phyloP scores from a whole-genome alignment of 768 basidiomycete genomes.

The Psilocybe cubensis region DNA sequence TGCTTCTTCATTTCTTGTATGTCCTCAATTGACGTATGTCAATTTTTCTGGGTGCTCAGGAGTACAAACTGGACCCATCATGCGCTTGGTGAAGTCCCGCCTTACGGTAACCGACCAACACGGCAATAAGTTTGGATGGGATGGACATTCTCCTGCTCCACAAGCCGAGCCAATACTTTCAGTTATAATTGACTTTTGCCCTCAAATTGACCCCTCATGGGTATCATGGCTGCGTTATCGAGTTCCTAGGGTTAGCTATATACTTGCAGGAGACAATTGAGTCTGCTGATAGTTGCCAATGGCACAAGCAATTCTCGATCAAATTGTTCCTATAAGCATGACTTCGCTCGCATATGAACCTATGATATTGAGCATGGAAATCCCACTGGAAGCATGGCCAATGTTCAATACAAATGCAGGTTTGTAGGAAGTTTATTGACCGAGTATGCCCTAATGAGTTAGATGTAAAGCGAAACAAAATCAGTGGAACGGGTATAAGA shows the following conservation, averaged over 20 bases:
- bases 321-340: too few relatives aligned
- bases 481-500: too few relatives aligned
- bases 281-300: too few relatives aligned
- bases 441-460: too few relatives aligned
- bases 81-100: neutral
- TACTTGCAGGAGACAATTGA: too few relatives aligned
- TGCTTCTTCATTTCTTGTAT: neutral
- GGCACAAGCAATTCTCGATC: too few relatives aligned
- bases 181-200: neutral
- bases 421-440: too few relatives aligned
- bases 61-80: neutral
- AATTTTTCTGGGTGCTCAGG: neutral
- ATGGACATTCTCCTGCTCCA: neutral
- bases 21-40: neutral
- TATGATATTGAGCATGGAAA: too few relatives aligned
- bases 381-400: too few relatives aligned
- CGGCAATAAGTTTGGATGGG: neutral
- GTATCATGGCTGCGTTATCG: neutral
- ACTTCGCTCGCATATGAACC: too few relatives aligned
- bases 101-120: neutral
- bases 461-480: too few relatives aligned
- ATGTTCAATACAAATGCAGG: too few relatives aligned
- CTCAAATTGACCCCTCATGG: neutral
- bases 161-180: neutral
- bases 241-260: neutral